These are phyloP conservation scores for Trichoderma guizhouense DNA, from an alignment of 2,329 filamentous ascomycete species.

Conservation along the genomic window DNA sequence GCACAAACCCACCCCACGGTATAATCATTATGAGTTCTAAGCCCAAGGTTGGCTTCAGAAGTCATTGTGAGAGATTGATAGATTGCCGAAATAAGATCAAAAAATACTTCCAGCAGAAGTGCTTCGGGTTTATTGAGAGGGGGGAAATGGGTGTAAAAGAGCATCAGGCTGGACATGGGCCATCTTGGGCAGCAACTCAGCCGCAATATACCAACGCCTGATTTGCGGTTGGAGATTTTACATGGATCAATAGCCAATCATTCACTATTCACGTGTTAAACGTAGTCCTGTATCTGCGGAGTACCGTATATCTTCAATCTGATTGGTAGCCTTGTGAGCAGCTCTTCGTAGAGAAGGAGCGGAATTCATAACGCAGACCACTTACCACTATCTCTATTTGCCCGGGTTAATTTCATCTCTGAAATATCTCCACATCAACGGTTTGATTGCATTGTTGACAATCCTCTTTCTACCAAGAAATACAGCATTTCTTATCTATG, in stretches of 20 bases:
- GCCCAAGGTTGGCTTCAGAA: background rate
- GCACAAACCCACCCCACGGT: background rate
- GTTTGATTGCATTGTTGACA: too few relatives aligned
- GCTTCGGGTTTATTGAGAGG: background rate
- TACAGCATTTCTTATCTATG: too few relatives aligned
- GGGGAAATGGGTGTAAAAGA: too few relatives aligned
- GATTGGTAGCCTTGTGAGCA: background rate
- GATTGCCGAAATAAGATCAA: background rate
- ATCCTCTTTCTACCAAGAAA: too few relatives aligned
- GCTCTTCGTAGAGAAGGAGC: background rate
- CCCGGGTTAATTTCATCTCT: too few relatives aligned
- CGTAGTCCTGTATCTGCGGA: too few relatives aligned
- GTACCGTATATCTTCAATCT: too few relatives aligned
- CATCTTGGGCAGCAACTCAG: background rate
- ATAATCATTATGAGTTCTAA: background rate
- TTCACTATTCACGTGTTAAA: background rate
- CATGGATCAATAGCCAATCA: background rate
- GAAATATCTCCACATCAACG: too few relatives aligned
- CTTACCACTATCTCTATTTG: too few relatives aligned
- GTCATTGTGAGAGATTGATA: background rate
- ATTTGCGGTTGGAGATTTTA: background rate
- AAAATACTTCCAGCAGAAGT: background rate
- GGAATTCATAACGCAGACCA: background rate
- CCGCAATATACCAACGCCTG: background rate
- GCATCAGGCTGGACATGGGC: too few relatives aligned